Conservation (phyloP, 371 early-diverging fungal genomes). For the Thermomucor indicae-seudaticae region DNA sequence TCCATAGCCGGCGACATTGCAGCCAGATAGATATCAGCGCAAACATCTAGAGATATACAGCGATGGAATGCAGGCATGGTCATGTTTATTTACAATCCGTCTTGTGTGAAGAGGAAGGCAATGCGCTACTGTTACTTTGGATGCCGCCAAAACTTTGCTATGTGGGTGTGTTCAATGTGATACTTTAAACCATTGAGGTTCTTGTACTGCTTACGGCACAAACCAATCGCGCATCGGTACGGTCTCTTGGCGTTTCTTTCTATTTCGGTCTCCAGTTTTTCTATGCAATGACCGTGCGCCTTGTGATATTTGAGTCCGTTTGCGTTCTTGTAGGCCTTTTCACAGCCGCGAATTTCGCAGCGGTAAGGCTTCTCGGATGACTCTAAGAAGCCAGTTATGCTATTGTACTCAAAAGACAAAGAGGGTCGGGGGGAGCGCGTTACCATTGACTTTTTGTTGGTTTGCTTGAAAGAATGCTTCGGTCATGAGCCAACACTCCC, state of each 20-base stretch:
- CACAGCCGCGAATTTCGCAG: conserved; percentile 19
- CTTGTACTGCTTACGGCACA: conserved; percentile 91
- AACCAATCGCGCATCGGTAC: conserved; percentile 73
- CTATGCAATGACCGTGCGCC: conserved; percentile 12
- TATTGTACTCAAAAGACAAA: background rate
- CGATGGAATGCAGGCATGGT: too few relatives aligned
- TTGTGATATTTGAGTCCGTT: conserved; percentile 15
- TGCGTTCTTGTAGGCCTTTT: conserved; percentile 12
- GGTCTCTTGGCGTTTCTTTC: conserved; percentile 58
- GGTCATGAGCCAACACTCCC: background rate
- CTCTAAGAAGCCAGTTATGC: background rate
- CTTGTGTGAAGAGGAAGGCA: too few relatives aligned
- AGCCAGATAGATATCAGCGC: too few relatives aligned
- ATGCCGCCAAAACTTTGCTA: conserved; percentile 7
- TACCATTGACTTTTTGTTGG: background rate
- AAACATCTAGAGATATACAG: too few relatives aligned
- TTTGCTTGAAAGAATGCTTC: background rate
- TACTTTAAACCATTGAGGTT: conserved; percentile 96
- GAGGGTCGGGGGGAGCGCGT: background rate
- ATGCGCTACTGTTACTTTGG: too few relatives aligned
- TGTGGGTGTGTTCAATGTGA: conserved; percentile 70
- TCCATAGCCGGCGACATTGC: too few relatives aligned
- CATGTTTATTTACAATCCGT: too few relatives aligned
- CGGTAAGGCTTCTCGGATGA: conserved; percentile 47
- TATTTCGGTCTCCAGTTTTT: conserved; percentile 25